Evolutionary conservation across 805 yeast genomes (phyloP).

Genomic region (Spathaspora sp.): DNA sequence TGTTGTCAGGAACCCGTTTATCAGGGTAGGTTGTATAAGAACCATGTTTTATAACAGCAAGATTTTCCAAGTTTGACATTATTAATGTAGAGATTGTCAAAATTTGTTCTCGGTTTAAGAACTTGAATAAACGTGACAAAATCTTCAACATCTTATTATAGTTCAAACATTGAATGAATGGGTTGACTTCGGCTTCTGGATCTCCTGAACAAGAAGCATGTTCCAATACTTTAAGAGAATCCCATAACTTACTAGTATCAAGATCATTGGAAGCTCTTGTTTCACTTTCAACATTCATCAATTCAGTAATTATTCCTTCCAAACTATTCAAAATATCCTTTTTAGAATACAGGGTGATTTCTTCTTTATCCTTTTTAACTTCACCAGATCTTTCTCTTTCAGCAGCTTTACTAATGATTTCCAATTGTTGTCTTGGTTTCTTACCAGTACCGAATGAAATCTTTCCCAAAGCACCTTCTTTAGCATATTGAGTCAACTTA

Average conservation of each 20-base stretch:
- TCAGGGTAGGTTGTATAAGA: constrained; percentile 63
- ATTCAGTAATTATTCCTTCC: constrained; percentile 74
- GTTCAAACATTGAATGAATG: constrained; percentile 78
- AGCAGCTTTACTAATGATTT: constrained; percentile 51
- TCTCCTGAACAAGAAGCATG: constrained; percentile 51
- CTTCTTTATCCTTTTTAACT: constrained; percentile 15
- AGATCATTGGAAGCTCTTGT: constrained; percentile 32
- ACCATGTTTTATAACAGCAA: constrained; percentile 74
- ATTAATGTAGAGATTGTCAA: constrained; percentile 72
- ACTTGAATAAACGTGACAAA: constrained; percentile 83
- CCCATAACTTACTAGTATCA: constrained; percentile 59
- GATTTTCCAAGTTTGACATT: constrained; percentile 74
- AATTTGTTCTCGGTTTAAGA: constrained; percentile 71
- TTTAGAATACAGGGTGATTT: constrained; percentile 28
- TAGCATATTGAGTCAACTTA: constrained; percentile 57
- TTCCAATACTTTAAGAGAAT: constrained; percentile 69
- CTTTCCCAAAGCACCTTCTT: constrained; percentile 88
- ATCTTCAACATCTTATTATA: constrained; percentile 87
- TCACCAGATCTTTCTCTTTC: constrained; percentile 36
- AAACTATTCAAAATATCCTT: constrained; percentile 57
- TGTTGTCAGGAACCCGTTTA: constrained; percentile 48
- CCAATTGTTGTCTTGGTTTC: constrained; percentile 84
- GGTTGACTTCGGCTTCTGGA: constrained; percentile 52
- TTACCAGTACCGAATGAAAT: constrained; percentile 75
- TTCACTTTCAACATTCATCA: constrained; percentile 73